Percentiles rank a stretch among this genome's conserved stretches.
Conservation (phyloP, 2,329 filamentous ascomycete genomes). For the Escovopsis sp. region DNA sequence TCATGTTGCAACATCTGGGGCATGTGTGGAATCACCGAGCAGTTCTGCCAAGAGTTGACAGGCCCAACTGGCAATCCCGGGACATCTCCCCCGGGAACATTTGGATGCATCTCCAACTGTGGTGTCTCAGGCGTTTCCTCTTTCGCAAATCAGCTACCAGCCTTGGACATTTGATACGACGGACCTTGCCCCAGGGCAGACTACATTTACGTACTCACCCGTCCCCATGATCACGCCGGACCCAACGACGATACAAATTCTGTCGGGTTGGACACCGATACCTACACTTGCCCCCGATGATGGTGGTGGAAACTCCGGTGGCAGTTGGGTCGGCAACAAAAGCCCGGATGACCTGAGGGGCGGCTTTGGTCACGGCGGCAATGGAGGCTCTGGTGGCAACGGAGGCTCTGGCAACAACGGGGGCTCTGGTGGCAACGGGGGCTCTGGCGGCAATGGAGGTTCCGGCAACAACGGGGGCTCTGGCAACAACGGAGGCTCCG, state of each 20-base stretch:
- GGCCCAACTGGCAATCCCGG: conserved; percentile 1
- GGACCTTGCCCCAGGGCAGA: neutral
- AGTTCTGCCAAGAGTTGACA: conserved; percentile 18
- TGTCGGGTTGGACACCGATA: conserved; percentile 1
- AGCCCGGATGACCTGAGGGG: too few relatives aligned
- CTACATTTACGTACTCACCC: conserved; percentile 1
- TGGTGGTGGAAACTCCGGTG: too few relatives aligned
- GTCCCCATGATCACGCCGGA: neutral
- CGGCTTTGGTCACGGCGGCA: too few relatives aligned
- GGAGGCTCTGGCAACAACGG: too few relatives aligned
- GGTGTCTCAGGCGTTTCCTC: neutral
- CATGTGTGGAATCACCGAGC: conserved; percentile 23
- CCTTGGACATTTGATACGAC: neutral
- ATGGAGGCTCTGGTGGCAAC: too few relatives aligned
- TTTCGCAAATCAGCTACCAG: conserved; percentile 3
- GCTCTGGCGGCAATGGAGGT: too few relatives aligned
- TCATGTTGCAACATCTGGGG: conserved; percentile 22
- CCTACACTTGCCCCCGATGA: too few relatives aligned
- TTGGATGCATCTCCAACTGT: conserved; percentile 12
- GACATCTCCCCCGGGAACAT: neutral
- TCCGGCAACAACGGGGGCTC: too few relatives aligned
- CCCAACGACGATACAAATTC: neutral
- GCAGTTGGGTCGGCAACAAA: too few relatives aligned
- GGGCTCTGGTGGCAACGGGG: too few relatives aligned
- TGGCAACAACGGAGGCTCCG: too few relatives aligned